Evolutionary conservation across 345 rosid species (phyloP).

Genomic region (Linum lewisii): DNA sequence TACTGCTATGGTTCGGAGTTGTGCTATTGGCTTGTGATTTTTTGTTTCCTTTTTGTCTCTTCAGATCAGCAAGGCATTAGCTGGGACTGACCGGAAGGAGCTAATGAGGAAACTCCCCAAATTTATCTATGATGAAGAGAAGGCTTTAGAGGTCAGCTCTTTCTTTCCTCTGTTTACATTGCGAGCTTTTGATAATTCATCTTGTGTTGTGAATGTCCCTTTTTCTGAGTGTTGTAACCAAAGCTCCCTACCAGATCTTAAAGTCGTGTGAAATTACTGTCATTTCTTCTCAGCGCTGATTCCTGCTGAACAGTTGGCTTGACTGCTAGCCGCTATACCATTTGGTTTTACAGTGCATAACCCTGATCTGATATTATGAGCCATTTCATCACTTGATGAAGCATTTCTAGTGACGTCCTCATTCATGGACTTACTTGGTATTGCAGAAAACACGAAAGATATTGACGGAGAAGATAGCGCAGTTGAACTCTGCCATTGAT

Average conservation of each 20-base stretch:
- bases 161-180: conserved; percentile 4
- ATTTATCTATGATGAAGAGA: conserved; percentile 95
- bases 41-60: conserved; percentile 8
- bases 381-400: neutral
- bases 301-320: neutral
- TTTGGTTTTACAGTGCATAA: neutral
- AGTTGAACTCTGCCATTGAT: conserved; percentile 80
- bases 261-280: neutral
- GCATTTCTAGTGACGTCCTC: conserved; percentile 5
- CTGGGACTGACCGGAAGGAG: conserved; percentile 73
- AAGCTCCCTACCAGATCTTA: neutral
- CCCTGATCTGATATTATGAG: neutral
- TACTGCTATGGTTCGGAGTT: neutral
- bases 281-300: neutral
- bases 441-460: conserved; percentile 71
- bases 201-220: neutral
- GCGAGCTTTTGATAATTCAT: conserved; percentile 3
- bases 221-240: neutral
- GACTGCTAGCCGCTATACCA: neutral
- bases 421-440: conserved; percentile 9
- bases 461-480: conserved; percentile 72
- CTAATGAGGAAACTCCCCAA: conserved; percentile 90
- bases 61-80: conserved; percentile 77
- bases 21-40: conserved; percentile 1
- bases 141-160: conserved; percentile 70